Conservation (phyloP, 2,329 filamentous ascomycete genomes). For the Grosmannia serpens region DNA sequence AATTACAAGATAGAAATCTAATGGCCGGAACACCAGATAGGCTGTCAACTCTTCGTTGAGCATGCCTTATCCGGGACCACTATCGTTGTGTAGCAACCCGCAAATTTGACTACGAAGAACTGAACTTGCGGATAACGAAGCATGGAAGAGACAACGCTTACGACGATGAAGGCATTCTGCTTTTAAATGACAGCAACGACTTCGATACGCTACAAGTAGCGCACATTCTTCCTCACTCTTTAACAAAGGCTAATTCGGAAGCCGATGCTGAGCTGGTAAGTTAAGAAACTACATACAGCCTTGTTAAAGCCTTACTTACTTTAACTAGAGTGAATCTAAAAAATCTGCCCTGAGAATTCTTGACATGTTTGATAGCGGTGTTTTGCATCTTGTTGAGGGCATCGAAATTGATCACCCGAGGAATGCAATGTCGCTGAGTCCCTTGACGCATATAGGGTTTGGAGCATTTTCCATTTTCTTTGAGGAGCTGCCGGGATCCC, state of each 20-base stretch:
- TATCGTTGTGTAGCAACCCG: neutral
- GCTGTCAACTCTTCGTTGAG: neutral
- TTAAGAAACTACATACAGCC: too few relatives aligned
- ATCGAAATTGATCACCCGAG: neutral
- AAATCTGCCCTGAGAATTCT: neutral
- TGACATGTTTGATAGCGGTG: neutral
- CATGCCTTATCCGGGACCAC: neutral
- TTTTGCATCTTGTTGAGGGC: neutral
- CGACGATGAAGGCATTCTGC: neutral
- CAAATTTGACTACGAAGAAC: neutral
- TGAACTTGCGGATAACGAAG: neutral
- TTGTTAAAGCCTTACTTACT: too few relatives aligned
- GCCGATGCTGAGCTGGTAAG: too few relatives aligned
- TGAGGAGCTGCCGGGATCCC: too few relatives aligned
- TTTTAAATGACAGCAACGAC: neutral
- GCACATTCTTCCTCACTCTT: neutral
- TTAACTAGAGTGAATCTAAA: too few relatives aligned
- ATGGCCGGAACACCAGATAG: neutral
- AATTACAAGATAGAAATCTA: too few relatives aligned
- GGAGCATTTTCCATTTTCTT: too few relatives aligned
- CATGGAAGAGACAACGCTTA: neutral
- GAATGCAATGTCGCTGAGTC: too few relatives aligned
- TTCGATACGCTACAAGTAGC: neutral
- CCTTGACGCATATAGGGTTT: too few relatives aligned
- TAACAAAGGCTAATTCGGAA: neutral